Evolutionary conservation across 345 rosid species (phyloP).

Genomic region (Xanthoceras sorbifolium): DNA sequence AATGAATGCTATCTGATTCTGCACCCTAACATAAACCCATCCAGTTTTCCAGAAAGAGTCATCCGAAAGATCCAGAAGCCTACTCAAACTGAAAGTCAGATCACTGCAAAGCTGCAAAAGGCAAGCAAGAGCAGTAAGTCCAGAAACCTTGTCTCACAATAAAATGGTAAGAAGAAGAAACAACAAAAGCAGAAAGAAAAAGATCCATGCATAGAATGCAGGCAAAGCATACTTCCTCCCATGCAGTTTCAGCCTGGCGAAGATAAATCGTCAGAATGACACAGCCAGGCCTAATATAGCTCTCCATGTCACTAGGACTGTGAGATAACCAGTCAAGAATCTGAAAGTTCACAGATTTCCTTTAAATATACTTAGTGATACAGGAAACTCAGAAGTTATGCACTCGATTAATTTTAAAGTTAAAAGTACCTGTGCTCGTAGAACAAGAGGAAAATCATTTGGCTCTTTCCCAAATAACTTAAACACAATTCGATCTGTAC

Average conservation of each 20-base stretch:
- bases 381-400: conserved; percentile 11
- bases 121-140: conserved; percentile 27
- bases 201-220: conserved; percentile 9
- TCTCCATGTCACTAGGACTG: conserved; percentile 98
- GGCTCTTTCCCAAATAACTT: conserved; percentile 98
- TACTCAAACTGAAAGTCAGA: conserved; percentile 74
- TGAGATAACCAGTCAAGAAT: conserved; percentile 91
- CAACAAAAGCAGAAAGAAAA: conserved; percentile 5
- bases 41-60: conserved; percentile 87
- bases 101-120: conserved; percentile 64
- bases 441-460: conserved; percentile 78
- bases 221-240: conserved; percentile 80
- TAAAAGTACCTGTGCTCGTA: conserved; percentile 78
- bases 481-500: conserved; percentile 88
- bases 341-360: conserved; percentile 50
- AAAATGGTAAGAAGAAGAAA: conserved; percentile 5
- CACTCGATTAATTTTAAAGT: conserved; percentile 16
- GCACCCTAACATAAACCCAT: conserved; percentile 77
- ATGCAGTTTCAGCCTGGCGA: conserved; percentile 77
- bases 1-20: conserved; percentile 80
- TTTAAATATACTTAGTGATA: conserved; percentile 21
- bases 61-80: conserved; percentile 75
- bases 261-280: conserved; percentile 82
- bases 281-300: conserved; percentile 99
- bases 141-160: conserved; percentile 2